phyloP scores from a whole-genome alignment of 306 rosid genomes.

The Mimosa pudica region DNA sequence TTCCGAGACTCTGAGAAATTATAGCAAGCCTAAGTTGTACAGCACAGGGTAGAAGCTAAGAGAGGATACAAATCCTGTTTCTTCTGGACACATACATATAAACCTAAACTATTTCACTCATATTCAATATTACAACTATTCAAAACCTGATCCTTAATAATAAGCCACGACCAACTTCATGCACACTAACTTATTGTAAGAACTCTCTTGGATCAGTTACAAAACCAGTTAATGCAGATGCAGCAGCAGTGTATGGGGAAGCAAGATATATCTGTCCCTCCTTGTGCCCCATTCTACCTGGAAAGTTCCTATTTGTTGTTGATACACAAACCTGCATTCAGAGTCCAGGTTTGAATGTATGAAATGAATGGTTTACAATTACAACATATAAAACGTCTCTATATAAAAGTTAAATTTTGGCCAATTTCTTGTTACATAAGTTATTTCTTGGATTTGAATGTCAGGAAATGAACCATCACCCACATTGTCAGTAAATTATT shows the following conservation, averaged over 20 bases:
- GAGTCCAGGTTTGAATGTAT: not conserved
- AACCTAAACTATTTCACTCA: not conserved
- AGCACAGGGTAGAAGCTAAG: not conserved
- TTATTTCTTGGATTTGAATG: not conserved
- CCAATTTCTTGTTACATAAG: not conserved
- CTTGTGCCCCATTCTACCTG: slow-evolving; percentile 89
- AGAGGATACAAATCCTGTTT: not conserved
- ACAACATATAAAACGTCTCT: not conserved
- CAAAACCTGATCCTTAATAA: slow-evolving; percentile 8
- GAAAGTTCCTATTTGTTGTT: slow-evolving; percentile 80
- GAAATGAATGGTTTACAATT: not conserved
- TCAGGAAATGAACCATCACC: not conserved
- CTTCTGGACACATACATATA: not conserved
- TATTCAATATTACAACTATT: slow-evolving; percentile 7
- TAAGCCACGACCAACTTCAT: not conserved
- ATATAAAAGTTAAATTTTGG: not conserved
- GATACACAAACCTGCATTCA: slow-evolving; percentile 63
- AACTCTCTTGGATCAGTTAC: slow-evolving; percentile 86
- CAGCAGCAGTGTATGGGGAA: slow-evolving; percentile 90
- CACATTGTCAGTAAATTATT: not conserved
- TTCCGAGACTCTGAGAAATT: not conserved
- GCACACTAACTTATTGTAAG: slow-evolving; percentile 44
- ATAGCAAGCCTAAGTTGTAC: no score
- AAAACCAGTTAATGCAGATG: slow-evolving; percentile 87
- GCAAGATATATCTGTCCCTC: slow-evolving; percentile 89